Percentiles rank a stretch among this genome's conserved stretches.
Conservation (phyloP, 768 basidiomycete species). For the Butyriboletus loyo region DNA sequence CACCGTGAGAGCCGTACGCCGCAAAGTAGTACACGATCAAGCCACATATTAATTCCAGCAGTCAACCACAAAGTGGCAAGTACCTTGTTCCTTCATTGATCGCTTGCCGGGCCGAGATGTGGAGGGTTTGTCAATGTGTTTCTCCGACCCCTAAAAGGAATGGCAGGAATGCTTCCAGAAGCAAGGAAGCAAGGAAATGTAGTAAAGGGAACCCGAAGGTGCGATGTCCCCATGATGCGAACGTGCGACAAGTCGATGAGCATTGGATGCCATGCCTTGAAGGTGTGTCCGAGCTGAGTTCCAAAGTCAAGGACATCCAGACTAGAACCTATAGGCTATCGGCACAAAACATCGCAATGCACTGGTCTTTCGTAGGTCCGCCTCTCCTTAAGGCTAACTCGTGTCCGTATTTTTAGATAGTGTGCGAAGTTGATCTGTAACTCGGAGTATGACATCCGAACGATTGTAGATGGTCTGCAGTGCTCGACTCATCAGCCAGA, state of each 20-base stretch:
- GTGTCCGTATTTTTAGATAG: not conserved
- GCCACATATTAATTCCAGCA: not conserved
- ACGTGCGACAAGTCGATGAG: slow-evolving; percentile 1
- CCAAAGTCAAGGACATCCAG: not conserved
- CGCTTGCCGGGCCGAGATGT: not conserved
- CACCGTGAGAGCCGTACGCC: not conserved
- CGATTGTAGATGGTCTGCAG: not conserved
- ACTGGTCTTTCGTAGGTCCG: not conserved
- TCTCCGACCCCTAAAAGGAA: not conserved
- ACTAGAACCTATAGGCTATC: not conserved
- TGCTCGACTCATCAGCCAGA: not conserved
- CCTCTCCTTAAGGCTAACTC: not conserved
- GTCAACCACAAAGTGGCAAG: not conserved
- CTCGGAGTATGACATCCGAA: not conserved
- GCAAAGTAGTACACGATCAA: not conserved
- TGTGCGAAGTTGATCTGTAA: not conserved
- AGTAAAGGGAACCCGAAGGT: not conserved
- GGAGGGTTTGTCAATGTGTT: not conserved
- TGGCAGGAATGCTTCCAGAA: not conserved
- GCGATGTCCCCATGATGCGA: not conserved
- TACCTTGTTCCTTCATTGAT: slow-evolving; percentile 1
- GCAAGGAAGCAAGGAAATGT: slow-evolving; percentile 2
- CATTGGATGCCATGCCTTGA: not conserved
- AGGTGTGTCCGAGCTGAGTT: not conserved
- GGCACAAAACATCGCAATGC: not conserved